A percentile compares a stretch with the other conserved stretches of the same genome.
Evolutionary conservation across 805 yeast genomes (phyloP).

Genomic region (Nakazawaea populi): DNA sequence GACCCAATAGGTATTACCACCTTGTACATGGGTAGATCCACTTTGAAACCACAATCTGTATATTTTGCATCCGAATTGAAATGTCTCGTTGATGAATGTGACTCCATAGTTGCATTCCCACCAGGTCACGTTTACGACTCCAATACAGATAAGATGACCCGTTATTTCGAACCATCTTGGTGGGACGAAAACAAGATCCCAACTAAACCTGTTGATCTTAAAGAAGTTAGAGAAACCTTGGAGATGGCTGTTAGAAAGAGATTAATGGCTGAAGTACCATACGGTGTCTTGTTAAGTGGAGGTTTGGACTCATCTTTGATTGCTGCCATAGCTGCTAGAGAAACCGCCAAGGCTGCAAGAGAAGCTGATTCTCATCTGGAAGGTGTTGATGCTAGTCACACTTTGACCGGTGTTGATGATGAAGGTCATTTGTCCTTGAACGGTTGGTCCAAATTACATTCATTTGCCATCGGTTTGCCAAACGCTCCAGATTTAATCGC

Average conservation of each 20-base stretch:
- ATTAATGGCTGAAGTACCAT: constrained; percentile 99
- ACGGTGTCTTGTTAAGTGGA: constrained; percentile 95
- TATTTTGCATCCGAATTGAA: constrained; percentile 94
- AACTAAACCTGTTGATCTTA: constrained; percentile 67
- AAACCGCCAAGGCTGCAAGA: constrained; percentile 73
- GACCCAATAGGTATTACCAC: constrained; percentile 98
- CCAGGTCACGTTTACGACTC: constrained; percentile 98
- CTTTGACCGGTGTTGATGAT: constrained; percentile 90
- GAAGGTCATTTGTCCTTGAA: constrained; percentile 74
- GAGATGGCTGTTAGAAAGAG: constrained; percentile 98
- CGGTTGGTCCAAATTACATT: constrained; percentile 79
- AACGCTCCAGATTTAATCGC: constrained; percentile 97
- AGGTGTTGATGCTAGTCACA: constrained; percentile 58
- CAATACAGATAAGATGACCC: constrained; percentile 72
- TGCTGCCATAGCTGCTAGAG: constrained; percentile 96
- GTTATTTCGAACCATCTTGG: constrained; percentile 94
- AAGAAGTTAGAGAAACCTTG: constrained; percentile 66
- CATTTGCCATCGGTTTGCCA: constrained; percentile 95
- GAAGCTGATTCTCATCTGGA: constrained; percentile 34
- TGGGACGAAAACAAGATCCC: constrained; percentile 81
- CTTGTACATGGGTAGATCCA: constrained; percentile 85
- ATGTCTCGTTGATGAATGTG: constrained; percentile 93
- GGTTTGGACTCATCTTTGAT: constrained; percentile 96
- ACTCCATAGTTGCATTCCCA: constrained; percentile 87
- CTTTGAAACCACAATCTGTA: constrained; percentile 64